Conservation (phyloP, 768 basidiomycete genomes). For the Boletus fagicola region DNA sequence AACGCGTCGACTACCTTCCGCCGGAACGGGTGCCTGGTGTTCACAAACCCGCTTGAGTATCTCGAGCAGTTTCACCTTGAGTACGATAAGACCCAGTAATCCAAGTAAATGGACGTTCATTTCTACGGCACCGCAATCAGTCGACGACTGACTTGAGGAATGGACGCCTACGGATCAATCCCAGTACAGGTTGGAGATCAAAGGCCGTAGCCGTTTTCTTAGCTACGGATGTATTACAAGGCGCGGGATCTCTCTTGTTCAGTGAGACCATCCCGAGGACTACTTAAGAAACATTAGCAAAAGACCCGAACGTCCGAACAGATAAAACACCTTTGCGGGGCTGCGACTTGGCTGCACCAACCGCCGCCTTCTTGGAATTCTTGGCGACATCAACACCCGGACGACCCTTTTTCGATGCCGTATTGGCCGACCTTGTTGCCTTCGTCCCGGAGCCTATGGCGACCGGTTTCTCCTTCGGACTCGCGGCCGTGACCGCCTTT, state of each 20-base stretch:
- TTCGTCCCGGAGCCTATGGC: slow-evolving; percentile 20
- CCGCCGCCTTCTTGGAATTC: slow-evolving; percentile 10
- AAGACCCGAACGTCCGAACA: neutral
- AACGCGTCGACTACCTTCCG: slow-evolving; percentile 51
- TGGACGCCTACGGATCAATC: slow-evolving; percentile 51
- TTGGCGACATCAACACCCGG: neutral
- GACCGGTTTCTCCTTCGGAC: slow-evolving; percentile 23
- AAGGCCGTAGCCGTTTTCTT: slow-evolving; percentile 9
- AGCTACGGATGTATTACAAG: neutral
- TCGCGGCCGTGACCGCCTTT: slow-evolving; percentile 12
- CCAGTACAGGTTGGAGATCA: slow-evolving; percentile 38
- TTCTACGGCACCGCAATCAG: slow-evolving; percentile 36
- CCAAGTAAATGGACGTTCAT: slow-evolving; percentile 63
- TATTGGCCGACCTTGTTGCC: slow-evolving; percentile 1
- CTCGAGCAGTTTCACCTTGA: slow-evolving; percentile 67
- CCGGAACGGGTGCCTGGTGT: slow-evolving; percentile 37
- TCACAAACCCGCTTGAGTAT: slow-evolving; percentile 62
- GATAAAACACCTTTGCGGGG: slow-evolving; percentile 39
- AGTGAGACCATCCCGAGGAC: slow-evolving; percentile 19
- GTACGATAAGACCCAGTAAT: slow-evolving; percentile 61
- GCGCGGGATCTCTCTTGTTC: slow-evolving; percentile 10
- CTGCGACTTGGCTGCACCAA: slow-evolving; percentile 44
- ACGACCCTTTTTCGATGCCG: slow-evolving; percentile 40
- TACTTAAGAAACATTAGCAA: slow-evolving; percentile 1
- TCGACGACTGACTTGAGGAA: neutral